Percentiles rank a stretch among this genome's conserved stretches.
Evolutionary conservation across 331 rosid species (phyloP).

Genomic region (Erythrophleum ivorense): DNA sequence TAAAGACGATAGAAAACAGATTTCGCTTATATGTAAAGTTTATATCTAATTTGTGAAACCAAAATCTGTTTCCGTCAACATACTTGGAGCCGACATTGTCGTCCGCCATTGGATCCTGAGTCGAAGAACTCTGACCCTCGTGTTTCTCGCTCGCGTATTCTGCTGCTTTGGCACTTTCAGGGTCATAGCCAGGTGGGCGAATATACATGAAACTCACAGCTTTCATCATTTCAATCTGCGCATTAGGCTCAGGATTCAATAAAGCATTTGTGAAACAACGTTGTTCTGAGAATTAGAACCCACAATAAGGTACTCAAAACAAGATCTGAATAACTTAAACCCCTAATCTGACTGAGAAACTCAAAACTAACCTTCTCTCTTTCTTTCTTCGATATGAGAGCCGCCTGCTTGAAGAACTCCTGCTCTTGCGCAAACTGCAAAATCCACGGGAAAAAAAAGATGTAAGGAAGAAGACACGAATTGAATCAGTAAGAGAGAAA

Average conservation of each 20-base stretch:
- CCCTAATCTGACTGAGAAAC: no score
- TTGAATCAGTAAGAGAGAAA: no score
- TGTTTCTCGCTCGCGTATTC: slow-evolving; percentile 65
- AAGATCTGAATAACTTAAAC: no score
- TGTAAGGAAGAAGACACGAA: neutral
- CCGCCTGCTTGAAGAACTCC: slow-evolving; percentile 79
- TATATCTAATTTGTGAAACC: no score
- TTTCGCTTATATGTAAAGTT: no score
- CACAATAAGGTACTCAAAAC: no score
- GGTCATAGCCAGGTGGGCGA: slow-evolving; percentile 89
- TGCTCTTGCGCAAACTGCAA: slow-evolving; percentile 88
- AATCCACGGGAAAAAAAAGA: neutral
- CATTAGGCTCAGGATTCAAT: no score
- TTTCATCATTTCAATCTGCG: slow-evolving; percentile 83
- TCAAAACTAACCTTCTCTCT: slow-evolving; percentile 77
- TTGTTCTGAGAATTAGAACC: neutral
- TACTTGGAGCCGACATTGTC: neutral
- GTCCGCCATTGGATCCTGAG: slow-evolving; percentile 40
- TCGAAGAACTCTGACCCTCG: slow-evolving; percentile 44
- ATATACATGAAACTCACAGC: slow-evolving; percentile 99
- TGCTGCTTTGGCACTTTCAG: slow-evolving; percentile 93
- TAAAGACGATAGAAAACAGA: no score
- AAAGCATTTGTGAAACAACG: no score
- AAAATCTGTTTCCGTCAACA: no score
- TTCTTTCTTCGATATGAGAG: slow-evolving; percentile 80